Percentiles rank a stretch among this genome's conserved stretches.
Evolutionary conservation across 208 protist species (phyloP).

Genomic region (Tritrichomonas musculus): DNA sequence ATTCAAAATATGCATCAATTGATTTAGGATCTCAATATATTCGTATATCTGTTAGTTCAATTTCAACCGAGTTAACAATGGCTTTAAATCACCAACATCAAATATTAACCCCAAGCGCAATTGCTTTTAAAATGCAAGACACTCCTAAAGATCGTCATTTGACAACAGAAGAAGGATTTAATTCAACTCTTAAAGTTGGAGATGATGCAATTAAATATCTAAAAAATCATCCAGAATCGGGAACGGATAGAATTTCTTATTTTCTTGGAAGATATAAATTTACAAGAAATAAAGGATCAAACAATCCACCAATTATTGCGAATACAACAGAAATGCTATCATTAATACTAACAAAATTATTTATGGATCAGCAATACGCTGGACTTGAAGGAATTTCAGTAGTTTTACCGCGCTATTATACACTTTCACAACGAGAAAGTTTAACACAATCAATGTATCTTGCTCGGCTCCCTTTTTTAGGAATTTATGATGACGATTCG

Average conservation of each 20-base stretch:
- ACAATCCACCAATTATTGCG: neutral
- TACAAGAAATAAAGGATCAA: too few species aligned
- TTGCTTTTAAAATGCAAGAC: neutral
- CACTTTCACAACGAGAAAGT: neutral
- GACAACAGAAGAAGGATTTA: neutral
- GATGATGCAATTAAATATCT: neutral
- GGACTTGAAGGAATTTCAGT: neutral
- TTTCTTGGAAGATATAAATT: neutral
- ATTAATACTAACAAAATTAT: neutral
- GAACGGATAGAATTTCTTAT: neutral
- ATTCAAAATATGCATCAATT: neutral
- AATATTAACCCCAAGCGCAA: neutral
- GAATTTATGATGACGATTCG: neutral
- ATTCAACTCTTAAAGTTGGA: neutral
- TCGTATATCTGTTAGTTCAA: neutral
- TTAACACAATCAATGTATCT: neutral
- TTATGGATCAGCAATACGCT: neutral
- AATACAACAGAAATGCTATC: neutral
- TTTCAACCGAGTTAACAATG: neutral
- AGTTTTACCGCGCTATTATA: neutral
- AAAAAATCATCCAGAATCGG: neutral
- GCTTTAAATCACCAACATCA: neutral
- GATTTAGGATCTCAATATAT: neutral
- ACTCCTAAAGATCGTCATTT: neutral
- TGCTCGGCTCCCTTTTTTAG: neutral